Percentiles rank a stretch among this genome's conserved stretches.
phyloP scores from a whole-genome alignment of 2,329 filamentous ascomycete genomes.

The Dactylellina parvicollis region DNA sequence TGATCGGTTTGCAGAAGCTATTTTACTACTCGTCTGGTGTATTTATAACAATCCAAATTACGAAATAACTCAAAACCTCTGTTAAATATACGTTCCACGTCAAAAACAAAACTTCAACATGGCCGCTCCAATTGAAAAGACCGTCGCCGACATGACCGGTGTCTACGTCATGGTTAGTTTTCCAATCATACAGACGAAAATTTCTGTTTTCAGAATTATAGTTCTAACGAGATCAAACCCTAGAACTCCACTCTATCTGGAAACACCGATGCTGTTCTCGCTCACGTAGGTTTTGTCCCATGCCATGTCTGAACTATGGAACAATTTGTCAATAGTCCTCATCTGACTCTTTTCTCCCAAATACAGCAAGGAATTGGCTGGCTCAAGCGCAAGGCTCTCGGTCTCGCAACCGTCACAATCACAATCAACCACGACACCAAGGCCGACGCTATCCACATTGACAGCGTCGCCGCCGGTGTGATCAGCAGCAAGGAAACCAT shows the following conservation, averaged over 20 bases:
- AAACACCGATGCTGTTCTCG: slow-evolving; percentile 73
- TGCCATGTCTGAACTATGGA: not conserved
- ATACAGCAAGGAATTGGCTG: slow-evolving; percentile 73
- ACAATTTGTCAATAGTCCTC: slow-evolving; percentile 6
- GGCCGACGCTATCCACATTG: slow-evolving; percentile 73
- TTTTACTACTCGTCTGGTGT: not conserved
- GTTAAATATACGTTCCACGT: slow-evolving; percentile 34
- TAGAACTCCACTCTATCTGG: slow-evolving; percentile 82
- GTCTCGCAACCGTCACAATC: slow-evolving; percentile 73
- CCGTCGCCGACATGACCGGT: slow-evolving; percentile 74
- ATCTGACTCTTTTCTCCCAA: slow-evolving; percentile 54
- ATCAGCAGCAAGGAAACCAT: slow-evolving; percentile 73
- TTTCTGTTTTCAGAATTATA: not conserved
- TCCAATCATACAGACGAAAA: not conserved
- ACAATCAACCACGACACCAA: slow-evolving; percentile 63
- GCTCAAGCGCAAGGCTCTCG: slow-evolving; percentile 77
- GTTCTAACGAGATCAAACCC: slow-evolving; percentile 1
- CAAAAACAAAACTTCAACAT: slow-evolving; percentile 64
- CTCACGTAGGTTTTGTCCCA: slow-evolving; percentile 64
- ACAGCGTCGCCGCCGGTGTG: slow-evolving; percentile 76
- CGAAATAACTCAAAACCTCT: slow-evolving; percentile 2
- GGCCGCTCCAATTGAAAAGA: slow-evolving; percentile 76
- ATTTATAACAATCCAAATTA: not conserved
- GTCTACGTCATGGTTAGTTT: slow-evolving; percentile 74
- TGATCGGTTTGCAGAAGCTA: not conserved